These are phyloP conservation scores for Wickerhamomyces ciferrii DNA, from an alignment of 805 yeast genomes.

Conservation along the genomic window DNA sequence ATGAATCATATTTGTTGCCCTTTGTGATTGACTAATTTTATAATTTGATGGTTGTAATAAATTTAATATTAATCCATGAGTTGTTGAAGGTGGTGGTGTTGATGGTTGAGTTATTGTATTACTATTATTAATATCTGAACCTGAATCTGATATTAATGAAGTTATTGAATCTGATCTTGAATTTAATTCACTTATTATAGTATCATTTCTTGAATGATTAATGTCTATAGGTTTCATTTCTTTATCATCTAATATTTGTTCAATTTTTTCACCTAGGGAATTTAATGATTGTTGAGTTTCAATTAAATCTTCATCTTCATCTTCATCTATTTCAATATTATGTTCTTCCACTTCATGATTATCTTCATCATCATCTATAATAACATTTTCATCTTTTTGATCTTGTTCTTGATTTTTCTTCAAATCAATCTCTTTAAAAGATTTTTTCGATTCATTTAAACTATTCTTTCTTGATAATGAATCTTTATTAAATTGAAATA, in stretches of 20 bases:
- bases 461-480: background rate
- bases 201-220: background rate
- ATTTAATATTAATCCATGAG: no score
- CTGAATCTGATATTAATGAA: background rate
- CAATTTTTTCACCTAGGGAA: background rate
- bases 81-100: background rate
- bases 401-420: no score
- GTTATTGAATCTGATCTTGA: background rate
- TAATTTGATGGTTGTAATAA: background rate
- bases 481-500: slow-evolving; percentile 10
- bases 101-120: background rate
- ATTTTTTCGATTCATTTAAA: no score
- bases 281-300: no score
- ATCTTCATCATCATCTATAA: no score
- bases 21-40: slow-evolving; percentile 4
- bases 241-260: background rate
- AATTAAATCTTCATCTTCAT: no score
- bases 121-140: background rate
- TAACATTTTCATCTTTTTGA: no score
- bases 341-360: no score
- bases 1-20: slow-evolving; percentile 15
- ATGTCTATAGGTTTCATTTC: background rate
- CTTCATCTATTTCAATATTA: no score
- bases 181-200: background rate
- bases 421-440: background rate